Evolutionary conservation across 352 stramenopile genomes (phyloP).

Genomic region (Phytophthora melonis): DNA sequence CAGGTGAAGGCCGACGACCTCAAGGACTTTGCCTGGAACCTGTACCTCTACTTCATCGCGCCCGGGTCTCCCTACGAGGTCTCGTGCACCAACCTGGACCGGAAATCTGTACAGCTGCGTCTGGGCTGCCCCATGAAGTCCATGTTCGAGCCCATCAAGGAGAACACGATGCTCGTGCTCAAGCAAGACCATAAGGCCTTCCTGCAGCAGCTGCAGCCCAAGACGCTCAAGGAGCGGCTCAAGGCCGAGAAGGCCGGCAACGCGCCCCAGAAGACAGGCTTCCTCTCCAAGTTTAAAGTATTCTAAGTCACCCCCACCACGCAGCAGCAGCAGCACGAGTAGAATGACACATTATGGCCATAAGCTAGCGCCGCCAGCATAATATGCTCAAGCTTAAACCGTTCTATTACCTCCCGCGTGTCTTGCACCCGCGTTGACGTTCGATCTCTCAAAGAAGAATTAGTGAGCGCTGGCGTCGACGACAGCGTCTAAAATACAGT

Average conservation of each 20-base stretch:
- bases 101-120: conserved; percentile 84
- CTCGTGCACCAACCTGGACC: conserved; percentile 84
- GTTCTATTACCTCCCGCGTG: conserved; percentile 24
- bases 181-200: conserved; percentile 89
- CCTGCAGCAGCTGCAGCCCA: conserved; percentile 70
- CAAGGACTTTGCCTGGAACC: conserved; percentile 82
- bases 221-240: conserved; percentile 79
- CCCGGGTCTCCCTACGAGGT: conserved; percentile 80
- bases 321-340: too few species aligned
- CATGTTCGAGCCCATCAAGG: conserved; percentile 89
- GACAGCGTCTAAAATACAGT: conserved; percentile 40
- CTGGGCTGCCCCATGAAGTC: conserved; percentile 79
- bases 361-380: conserved; percentile 8
- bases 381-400: conserved; percentile 31
- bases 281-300: conserved; percentile 81
- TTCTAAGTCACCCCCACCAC: conserved; percentile 41
- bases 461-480: background rate
- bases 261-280: conserved; percentile 56
- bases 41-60: conserved; percentile 89
- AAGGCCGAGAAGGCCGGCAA: conserved; percentile 64
- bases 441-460: background rate
- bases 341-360: conserved; percentile 3
- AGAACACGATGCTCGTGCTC: conserved; percentile 87
- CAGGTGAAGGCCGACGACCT: conserved; percentile 77
- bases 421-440: background rate